Percentiles rank a stretch among this genome's conserved stretches.
phyloP scores from a whole-genome alignment of 805 yeast species.

The Yarrowia porcina region DNA sequence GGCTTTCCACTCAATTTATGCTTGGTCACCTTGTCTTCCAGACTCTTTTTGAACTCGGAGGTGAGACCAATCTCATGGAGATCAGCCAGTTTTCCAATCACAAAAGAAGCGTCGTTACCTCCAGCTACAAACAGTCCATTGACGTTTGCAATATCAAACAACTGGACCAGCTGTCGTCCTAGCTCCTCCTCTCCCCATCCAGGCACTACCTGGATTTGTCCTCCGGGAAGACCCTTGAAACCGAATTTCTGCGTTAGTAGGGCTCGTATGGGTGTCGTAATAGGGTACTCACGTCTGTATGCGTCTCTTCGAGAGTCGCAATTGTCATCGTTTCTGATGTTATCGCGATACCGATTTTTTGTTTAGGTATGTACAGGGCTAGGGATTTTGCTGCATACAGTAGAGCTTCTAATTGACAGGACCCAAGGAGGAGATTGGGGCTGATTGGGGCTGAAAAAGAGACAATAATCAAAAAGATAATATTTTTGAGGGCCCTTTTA shows the following conservation, averaged over 20 bases:
- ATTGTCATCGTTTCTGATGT: background rate
- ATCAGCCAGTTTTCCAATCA: constrained; percentile 29
- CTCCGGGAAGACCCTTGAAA: constrained; percentile 27
- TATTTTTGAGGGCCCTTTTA: too few relatives aligned
- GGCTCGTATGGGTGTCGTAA: background rate
- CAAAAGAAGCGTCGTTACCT: constrained; percentile 28
- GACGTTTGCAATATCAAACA: constrained; percentile 34
- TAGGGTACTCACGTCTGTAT: constrained; percentile 28
- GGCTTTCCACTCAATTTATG: constrained; percentile 23
- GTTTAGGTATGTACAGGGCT: constrained; percentile 15
- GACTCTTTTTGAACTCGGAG: constrained; percentile 20
- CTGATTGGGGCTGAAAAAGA: too few relatives aligned
- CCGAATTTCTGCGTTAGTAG: constrained; percentile 32
- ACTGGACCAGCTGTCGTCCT: constrained; percentile 1
- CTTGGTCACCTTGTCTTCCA: constrained; percentile 1
- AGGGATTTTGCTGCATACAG: background rate
- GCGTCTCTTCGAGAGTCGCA: constrained; percentile 25
- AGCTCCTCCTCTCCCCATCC: constrained; percentile 23
- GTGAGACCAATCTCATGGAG: constrained; percentile 28
- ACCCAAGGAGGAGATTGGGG: too few relatives aligned
- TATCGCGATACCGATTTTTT: background rate
- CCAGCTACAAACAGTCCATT: constrained; percentile 33
- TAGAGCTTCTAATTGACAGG: too few relatives aligned
- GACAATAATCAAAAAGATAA: too few relatives aligned
- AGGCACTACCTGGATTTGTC: background rate